Evolutionary conservation across 164 flowering plant genomes (phyloP).

Genomic region (Vitis cinerea): DNA sequence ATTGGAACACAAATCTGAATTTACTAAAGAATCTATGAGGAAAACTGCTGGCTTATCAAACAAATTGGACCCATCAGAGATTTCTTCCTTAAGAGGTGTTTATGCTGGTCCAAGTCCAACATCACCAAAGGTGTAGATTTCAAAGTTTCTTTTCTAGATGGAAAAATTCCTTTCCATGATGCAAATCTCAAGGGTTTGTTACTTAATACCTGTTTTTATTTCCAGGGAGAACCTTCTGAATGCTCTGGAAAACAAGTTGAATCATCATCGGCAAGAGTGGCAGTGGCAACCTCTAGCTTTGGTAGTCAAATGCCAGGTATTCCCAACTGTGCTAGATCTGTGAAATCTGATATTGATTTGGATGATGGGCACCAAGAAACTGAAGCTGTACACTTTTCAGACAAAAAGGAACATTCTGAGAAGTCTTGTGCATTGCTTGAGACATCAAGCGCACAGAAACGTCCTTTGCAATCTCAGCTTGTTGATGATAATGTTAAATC

Average conservation of each 20-base stretch:
- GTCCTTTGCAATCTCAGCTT: neutral
- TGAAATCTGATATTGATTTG: neutral
- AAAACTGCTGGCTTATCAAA: neutral
- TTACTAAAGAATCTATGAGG: neutral
- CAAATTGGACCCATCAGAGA: conserved; percentile 2
- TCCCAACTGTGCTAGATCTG: neutral
- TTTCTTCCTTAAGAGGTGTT: conserved; percentile 7
- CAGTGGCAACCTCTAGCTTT: neutral
- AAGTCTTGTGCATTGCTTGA: neutral
- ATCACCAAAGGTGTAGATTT: conserved; percentile 2
- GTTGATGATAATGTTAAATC: neutral
- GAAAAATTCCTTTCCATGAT: neutral
- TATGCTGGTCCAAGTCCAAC: neutral
- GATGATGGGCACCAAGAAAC: neutral
- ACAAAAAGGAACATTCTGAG: neutral
- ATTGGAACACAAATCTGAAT: too few relatives aligned
- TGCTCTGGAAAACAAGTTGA: conserved; percentile 8
- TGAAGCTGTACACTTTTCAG: neutral
- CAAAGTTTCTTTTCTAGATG: neutral
- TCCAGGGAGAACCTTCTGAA: conserved; percentile 18
- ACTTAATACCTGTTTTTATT: conserved; percentile 10
- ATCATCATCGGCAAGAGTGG: neutral
- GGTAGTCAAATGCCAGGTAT: neutral
- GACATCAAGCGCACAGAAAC: neutral
- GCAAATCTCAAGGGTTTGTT: conserved; percentile 17